A percentile compares a stretch with the other conserved stretches of the same genome.
Evolutionary conservation across 495 filamentous ascomycete genomes (phyloP).

Genomic region (Achaetomiella virescens): DNA sequence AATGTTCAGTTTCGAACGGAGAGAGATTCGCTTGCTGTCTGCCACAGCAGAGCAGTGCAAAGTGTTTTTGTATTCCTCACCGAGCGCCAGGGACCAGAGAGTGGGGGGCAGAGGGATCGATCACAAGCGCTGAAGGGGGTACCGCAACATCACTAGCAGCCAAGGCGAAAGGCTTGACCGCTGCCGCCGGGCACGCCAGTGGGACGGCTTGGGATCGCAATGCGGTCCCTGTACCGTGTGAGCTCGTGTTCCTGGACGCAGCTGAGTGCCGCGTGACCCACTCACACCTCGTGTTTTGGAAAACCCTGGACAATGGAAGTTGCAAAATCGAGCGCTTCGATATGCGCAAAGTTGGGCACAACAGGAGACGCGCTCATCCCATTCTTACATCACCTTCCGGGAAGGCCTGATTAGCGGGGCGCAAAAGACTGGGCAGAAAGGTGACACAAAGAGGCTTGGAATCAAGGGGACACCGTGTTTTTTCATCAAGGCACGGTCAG

Average conservation of each 20-base stretch:
- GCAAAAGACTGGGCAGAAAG: too few relatives aligned
- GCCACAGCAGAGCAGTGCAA: constrained; percentile 4
- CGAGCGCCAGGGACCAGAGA: neutral
- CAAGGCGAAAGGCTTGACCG: neutral
- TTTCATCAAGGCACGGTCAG: too few relatives aligned
- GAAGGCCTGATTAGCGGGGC: too few relatives aligned
- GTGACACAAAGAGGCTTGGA: too few relatives aligned
- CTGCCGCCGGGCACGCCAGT: constrained; percentile 6
- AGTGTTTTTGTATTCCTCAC: constrained; percentile 16
- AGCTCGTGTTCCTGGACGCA: neutral
- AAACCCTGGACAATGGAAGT: neutral
- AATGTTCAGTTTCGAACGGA: neutral
- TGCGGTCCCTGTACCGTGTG: constrained; percentile 14
- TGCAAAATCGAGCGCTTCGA: neutral
- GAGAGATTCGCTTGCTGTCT: neutral
- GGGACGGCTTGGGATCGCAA: constrained; percentile 12
- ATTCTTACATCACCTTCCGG: too few relatives aligned
- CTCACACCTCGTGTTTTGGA: neutral
- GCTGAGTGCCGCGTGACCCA: constrained; percentile 16
- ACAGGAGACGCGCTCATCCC: too few relatives aligned
- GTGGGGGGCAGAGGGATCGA: constrained; percentile 10
- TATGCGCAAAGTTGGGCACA: too few relatives aligned
- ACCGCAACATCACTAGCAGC: constrained; percentile 14
- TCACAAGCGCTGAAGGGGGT: constrained; percentile 18
- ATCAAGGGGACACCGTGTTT: too few relatives aligned